phyloP scores from a whole-genome alignment of 208 protist genomes.

The Herpetomonas muscarum region DNA sequence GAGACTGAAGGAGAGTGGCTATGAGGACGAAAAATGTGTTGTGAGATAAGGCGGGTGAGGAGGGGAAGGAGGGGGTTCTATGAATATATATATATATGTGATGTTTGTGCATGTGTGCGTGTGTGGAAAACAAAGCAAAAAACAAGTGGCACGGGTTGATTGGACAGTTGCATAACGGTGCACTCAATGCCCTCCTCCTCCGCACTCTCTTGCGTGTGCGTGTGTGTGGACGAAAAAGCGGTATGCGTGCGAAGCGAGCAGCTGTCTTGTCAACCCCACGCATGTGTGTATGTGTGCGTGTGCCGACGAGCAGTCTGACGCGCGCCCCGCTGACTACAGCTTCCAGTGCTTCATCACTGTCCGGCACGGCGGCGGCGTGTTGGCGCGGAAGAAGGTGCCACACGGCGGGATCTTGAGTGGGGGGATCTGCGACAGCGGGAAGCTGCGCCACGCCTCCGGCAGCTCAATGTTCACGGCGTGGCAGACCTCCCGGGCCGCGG shows the following conservation, averaged over 20 bases:
- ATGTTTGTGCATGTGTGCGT: not conserved
- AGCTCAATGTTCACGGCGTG: conserved; percentile 36
- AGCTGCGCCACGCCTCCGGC: conserved; percentile 59
- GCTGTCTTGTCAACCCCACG: too few species aligned
- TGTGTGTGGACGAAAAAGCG: too few species aligned
- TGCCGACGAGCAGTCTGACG: not conserved
- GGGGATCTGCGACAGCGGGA: conserved; percentile 72
- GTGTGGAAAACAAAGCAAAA: not conserved
- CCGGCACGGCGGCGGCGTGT: conserved; percentile 45
- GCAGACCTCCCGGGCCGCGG: conserved; percentile 65
- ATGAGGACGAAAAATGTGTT: not conserved
- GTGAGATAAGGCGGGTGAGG: not conserved
- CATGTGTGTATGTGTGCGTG: not conserved
- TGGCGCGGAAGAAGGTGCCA: conserved; percentile 56
- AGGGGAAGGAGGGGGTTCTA: not conserved
- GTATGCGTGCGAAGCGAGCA: too few species aligned
- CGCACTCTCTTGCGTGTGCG: too few species aligned
- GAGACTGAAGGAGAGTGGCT: too few species aligned
- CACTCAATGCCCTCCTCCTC: too few species aligned
- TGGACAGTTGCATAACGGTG: too few species aligned
- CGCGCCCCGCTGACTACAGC: conserved; percentile 26
- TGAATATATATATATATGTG: not conserved
- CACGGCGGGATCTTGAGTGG: conserved; percentile 78
- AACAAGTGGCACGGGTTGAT: not conserved
- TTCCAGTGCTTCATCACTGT: conserved; percentile 85